Percentiles rank a stretch among this genome's conserved stretches.
Conservation (phyloP, 2,329 filamentous ascomycete genomes). For the Plectosphaerella plurivora region DNA sequence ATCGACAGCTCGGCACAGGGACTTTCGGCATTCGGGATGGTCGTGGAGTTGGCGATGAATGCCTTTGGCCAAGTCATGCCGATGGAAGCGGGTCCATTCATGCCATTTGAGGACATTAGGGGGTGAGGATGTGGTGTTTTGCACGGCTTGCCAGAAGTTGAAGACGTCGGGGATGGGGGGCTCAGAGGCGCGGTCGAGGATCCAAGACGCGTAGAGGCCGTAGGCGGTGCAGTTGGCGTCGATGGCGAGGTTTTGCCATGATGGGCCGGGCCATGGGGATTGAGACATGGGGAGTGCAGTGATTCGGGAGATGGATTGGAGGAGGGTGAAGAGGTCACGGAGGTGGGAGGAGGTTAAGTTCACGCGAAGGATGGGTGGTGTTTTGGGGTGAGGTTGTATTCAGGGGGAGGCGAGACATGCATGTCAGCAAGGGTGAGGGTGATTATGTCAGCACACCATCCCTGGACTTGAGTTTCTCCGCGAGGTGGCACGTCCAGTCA, state of each 20-base stretch:
- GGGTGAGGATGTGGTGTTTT: not conserved
- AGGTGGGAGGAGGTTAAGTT: not conserved
- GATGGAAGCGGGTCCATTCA: slow-evolving; percentile 6
- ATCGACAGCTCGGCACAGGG: slow-evolving; percentile 5
- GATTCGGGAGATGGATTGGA: not conserved
- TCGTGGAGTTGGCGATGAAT: not conserved
- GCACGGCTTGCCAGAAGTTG: slow-evolving; percentile 5
- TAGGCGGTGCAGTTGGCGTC: slow-evolving; percentile 2
- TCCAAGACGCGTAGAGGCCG: slow-evolving; percentile 7
- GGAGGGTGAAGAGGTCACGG: too few relatives aligned
- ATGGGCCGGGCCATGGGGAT: not conserved
- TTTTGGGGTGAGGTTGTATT: too few relatives aligned
- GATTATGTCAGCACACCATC: not conserved
- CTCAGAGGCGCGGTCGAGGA: slow-evolving; percentile 1
- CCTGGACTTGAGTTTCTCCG: too few relatives aligned
- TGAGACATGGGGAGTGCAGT: not conserved
- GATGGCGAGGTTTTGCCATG: slow-evolving; percentile 4
- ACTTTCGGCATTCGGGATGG: not conserved
- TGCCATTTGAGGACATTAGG: slow-evolving; percentile 6
- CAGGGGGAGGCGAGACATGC: not conserved
- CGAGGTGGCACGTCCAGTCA: too few relatives aligned
- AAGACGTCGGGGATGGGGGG: slow-evolving; percentile 4
- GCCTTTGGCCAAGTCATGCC: not conserved
- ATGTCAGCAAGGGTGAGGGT: not conserved
- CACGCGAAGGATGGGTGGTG: not conserved